Percentiles rank a stretch among this genome's conserved stretches.
Conservation (phyloP, 331 rosid genomes). For the Spiraea crenata region DNA sequence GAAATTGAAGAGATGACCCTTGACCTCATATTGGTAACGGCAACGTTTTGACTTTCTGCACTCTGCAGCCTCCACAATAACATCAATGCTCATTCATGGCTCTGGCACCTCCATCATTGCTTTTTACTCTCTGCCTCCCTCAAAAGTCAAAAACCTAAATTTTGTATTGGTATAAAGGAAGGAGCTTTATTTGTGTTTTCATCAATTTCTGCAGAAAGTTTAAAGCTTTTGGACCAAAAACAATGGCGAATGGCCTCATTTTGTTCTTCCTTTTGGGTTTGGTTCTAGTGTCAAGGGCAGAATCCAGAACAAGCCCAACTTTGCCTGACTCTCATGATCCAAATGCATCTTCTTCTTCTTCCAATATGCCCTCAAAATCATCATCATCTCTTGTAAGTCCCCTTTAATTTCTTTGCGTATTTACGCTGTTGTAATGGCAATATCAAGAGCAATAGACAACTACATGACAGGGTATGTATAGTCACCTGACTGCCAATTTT, state of each 20-base stretch:
- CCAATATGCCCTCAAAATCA: not conserved
- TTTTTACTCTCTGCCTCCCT: slow-evolving; percentile 7
- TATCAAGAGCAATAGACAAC: too few relatives aligned
- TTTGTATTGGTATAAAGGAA: not conserved
- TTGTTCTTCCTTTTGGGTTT: slow-evolving; percentile 28
- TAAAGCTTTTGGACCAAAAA: slow-evolving; percentile 10
- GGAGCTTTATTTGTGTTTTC: not conserved
- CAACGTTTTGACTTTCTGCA: slow-evolving; percentile 37
- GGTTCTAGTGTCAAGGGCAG: slow-evolving; percentile 28
- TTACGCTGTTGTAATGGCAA: not conserved
- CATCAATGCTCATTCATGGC: slow-evolving; percentile 35
- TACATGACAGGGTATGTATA: too few relatives aligned
- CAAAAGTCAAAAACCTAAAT: not conserved
- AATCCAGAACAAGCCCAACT: slow-evolving; percentile 28
- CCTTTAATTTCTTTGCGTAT: not conserved
- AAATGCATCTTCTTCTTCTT: slow-evolving; percentile 1
- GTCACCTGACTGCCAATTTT: too few relatives aligned
- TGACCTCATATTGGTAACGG: slow-evolving; percentile 33
- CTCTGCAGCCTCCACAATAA: not conserved
- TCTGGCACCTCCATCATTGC: not conserved
- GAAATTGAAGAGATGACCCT: slow-evolving; percentile 17
- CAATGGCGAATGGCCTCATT: slow-evolving; percentile 35
- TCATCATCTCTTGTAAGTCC: slow-evolving; percentile 21
- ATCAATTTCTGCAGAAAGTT: not conserved
- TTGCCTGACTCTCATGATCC: slow-evolving; percentile 18